Base-by-base conservation (phyloP, 2,329 filamentous ascomycete genomes). In the Colletotrichum navitas region DNA sequence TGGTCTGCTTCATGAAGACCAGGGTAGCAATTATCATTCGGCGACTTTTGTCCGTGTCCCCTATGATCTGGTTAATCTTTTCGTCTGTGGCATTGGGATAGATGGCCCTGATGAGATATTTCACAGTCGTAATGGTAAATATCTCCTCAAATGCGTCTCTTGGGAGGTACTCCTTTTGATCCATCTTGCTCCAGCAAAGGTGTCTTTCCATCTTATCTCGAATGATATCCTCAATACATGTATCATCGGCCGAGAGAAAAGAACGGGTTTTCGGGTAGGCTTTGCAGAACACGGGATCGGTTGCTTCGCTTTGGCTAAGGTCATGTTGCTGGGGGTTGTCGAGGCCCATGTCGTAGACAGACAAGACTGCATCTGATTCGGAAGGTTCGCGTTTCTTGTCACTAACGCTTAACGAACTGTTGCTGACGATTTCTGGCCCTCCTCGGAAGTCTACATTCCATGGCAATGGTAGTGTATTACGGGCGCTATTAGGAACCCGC, bases 91-190 rank as follows among this genome's bases (percentile, higher is more conserved):
- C 24, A 8, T 0, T 4, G 10, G 18, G n/a, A 21, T 60, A 61
- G 24, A 54, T 55, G 18, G 26, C 2, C 36, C 8, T 18, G 47
- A 55, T 18, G 47, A 66, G 47, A 54, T 36, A 26, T 4, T 41
- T 18, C 7, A 64, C 41, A n/a, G 32, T 68, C 6, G 24, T 2
- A 7, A 29, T 4, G 16, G 12, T n/a, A 7, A 69, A 65, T 26
- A 69, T 69, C 61, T 29, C 39, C 10, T 69, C 66, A n/a, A 69
- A 64, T 12, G 66, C 24, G 41, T 51, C 36, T 26, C 32, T 32
- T 26, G 66, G 45, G 21, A 69, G 54, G 24, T 52, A 65, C 26
- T 69, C 52, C 43, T 59, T 32, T 2, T 26, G 21, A 41, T 56
- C 58, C 49, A 55, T 63, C 18, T 56, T 10, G 36, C 60, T 68